A percentile compares a stretch with the other conserved stretches of the same genome.
Evolutionary conservation across 768 basidiomycete species (phyloP).

Genomic region (Saitozyma sp.): DNA sequence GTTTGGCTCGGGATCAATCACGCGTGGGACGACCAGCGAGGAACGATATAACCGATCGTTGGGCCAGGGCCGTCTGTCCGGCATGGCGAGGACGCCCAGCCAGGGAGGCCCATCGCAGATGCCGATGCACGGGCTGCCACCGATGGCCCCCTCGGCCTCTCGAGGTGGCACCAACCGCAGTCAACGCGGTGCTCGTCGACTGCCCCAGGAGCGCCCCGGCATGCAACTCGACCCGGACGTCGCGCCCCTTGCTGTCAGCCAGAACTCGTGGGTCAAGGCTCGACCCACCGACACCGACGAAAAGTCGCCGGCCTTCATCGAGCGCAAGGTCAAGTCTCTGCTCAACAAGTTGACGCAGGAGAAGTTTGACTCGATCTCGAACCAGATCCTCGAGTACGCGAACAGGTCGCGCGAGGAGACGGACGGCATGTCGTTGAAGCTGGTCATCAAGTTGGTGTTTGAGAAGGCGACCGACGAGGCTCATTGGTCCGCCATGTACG

Average conservation of each 20-base stretch:
- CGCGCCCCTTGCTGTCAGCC: slow-evolving; percentile 72
- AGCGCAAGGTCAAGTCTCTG: slow-evolving; percentile 85
- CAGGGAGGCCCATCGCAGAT: slow-evolving; percentile 53
- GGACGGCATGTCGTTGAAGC: slow-evolving; percentile 89
- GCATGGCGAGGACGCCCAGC: slow-evolving; percentile 66
- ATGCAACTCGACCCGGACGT: slow-evolving; percentile 61
- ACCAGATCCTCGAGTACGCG: slow-evolving; percentile 92
- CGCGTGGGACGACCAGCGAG: slow-evolving; percentile 37
- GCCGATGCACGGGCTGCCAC: slow-evolving; percentile 25
- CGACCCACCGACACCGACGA: slow-evolving; percentile 57
- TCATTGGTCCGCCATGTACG: slow-evolving; percentile 96
- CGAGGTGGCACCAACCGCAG: slow-evolving; percentile 65
- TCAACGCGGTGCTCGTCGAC: slow-evolving; percentile 81
- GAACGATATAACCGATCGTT: slow-evolving; percentile 27
- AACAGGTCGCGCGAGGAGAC: slow-evolving; percentile 90
- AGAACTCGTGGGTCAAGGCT: slow-evolving; percentile 72
- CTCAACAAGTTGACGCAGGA: slow-evolving; percentile 97
- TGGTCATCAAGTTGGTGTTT: slow-evolving; percentile 93
- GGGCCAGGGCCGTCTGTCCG: slow-evolving; percentile 24
- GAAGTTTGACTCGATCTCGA: slow-evolving; percentile 91
- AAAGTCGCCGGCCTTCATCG: slow-evolving; percentile 80
- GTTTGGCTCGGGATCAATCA: slow-evolving; percentile 37
- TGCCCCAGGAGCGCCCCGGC: slow-evolving; percentile 53
- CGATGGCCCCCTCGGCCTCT: slow-evolving; percentile 32
- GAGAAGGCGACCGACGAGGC: slow-evolving; percentile 98